Conservation (phyloP, 2,329 filamentous ascomycete genomes). For the Monosporascus sp. region DNA sequence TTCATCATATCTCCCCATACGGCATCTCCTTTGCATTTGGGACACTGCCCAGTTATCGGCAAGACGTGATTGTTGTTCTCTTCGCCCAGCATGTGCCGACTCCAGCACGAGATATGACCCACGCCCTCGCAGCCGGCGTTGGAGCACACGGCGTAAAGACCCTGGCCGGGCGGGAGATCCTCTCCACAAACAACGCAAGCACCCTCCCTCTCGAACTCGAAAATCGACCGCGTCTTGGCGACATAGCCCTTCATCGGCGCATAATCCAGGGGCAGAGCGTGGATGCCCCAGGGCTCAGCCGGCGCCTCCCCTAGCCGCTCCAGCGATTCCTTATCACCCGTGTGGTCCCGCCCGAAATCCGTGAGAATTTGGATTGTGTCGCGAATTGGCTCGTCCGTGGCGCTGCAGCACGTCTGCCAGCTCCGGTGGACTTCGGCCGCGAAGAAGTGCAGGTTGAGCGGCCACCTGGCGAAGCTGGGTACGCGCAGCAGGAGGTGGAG, state of each 20-base stretch:
- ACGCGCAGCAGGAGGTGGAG: slow-evolving; percentile 75
- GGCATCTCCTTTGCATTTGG: slow-evolving; percentile 57
- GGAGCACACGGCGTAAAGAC: slow-evolving; percentile 54
- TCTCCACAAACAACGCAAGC: slow-evolving; percentile 48
- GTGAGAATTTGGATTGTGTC: slow-evolving; percentile 47
- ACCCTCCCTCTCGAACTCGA: slow-evolving; percentile 52
- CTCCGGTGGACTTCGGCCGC: slow-evolving; percentile 59
- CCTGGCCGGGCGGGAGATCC: slow-evolving; percentile 39
- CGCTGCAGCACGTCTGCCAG: slow-evolving; percentile 59
- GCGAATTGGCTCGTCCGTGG: slow-evolving; percentile 42
- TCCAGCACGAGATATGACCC: slow-evolving; percentile 57
- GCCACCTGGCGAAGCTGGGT: slow-evolving; percentile 77
- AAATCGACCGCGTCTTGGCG: slow-evolving; percentile 48
- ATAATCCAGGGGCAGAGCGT: slow-evolving; percentile 52
- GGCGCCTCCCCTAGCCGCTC: slow-evolving; percentile 2
- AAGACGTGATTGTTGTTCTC: slow-evolving; percentile 43
- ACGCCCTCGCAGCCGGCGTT: slow-evolving; percentile 49
- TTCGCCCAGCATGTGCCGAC: slow-evolving; percentile 41
- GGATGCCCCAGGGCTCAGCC: slow-evolving; percentile 39
- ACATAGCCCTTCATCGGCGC: slow-evolving; percentile 47
- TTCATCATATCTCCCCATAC: slow-evolving; percentile 76
- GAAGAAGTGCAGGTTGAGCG: slow-evolving; percentile 77
- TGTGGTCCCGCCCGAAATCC: slow-evolving; percentile 41
- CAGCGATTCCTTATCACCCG: not conserved
- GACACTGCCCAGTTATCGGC: slow-evolving; percentile 66